phyloP scores from a whole-genome alignment of 495 filamentous ascomycete genomes.

The Aspergillus affinis region DNA sequence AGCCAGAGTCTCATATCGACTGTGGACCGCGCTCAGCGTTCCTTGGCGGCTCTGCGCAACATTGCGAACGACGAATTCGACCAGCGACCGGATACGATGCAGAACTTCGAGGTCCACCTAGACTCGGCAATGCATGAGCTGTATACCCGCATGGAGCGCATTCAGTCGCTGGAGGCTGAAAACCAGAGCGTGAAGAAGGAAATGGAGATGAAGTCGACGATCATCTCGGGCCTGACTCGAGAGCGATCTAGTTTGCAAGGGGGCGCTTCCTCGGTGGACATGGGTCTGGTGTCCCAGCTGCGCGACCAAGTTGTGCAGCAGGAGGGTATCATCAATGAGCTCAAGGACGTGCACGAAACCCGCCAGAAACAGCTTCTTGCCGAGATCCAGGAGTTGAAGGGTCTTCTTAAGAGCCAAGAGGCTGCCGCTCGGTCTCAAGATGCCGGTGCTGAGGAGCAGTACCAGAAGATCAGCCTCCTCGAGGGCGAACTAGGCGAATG shows the following conservation, averaged over 20 bases:
- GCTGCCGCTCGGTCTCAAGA: conserved; percentile 43
- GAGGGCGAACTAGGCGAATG: conserved; percentile 72
- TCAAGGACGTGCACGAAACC: conserved; percentile 68
- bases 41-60: conserved; percentile 84
- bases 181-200: conserved; percentile 83
- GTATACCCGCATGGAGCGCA: conserved; percentile 79
- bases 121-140: conserved; percentile 93
- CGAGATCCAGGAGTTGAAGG: conserved; percentile 67
- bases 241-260: conserved; percentile 85
- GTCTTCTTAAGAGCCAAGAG: conserved; percentile 51
- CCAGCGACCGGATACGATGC: conserved; percentile 74
- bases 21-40: conserved; percentile 88
- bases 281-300: conserved; percentile 84
- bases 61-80: conserved; percentile 86
- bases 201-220: conserved; percentile 92
- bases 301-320: conserved; percentile 83
- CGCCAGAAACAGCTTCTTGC: conserved; percentile 71
- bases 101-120: conserved; percentile 89
- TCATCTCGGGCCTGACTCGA: conserved; percentile 90
- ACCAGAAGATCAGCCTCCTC: conserved; percentile 67
- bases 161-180: conserved; percentile 85
- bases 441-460: conserved; percentile 50
- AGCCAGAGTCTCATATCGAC: conserved; percentile 82
- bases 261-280: conserved; percentile 79
- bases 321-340: conserved; percentile 71